Evolutionary conservation across 352 stramenopile species (phyloP).

Genomic region (Phytopythium ostracodes): DNA sequence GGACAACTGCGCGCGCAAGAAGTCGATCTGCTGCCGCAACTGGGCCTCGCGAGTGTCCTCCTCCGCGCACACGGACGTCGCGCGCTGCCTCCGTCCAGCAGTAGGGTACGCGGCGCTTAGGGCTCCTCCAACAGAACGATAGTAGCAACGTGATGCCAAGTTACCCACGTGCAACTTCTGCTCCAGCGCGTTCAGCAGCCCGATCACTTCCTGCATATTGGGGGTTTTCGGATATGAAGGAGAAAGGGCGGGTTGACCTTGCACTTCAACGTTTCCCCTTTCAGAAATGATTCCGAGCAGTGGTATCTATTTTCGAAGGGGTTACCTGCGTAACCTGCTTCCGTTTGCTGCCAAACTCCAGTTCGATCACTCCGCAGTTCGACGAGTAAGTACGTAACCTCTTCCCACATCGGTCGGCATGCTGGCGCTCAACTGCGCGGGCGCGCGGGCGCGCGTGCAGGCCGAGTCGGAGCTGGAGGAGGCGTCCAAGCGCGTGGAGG

Average conservation of each 20-base stretch:
- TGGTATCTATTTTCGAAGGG: conserved; percentile 11
- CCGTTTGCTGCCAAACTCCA: background rate
- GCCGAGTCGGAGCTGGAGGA: conserved; percentile 65
- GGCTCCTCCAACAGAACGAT: background rate
- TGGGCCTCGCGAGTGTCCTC: conserved; percentile 7
- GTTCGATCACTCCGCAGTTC: background rate
- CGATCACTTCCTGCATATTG: conserved; percentile 23
- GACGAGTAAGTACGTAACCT: background rate
- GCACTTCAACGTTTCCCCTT: conserved; percentile 23
- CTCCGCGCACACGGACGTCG: conserved; percentile 3
- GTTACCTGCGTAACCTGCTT: conserved; percentile 4
- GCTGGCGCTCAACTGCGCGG: conserved; percentile 75
- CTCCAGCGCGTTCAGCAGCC: conserved; percentile 25
- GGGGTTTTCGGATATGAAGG: too few species aligned
- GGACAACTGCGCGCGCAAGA: conserved; percentile 9
- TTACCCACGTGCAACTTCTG: conserved; percentile 20
- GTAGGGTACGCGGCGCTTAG: too few species aligned
- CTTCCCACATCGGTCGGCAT: conserved; percentile 3
- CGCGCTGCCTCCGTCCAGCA: conserved; percentile 9
- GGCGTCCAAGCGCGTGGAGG: conserved; percentile 61
- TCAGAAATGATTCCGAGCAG: conserved; percentile 8
- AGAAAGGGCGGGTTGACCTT: background rate
- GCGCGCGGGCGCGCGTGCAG: conserved; percentile 38
- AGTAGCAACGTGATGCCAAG: background rate
- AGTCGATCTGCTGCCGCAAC: conserved; percentile 11